Base-by-base conservation (phyloP, 345 rosid species). In the Eutrema yunnanense region DNA sequence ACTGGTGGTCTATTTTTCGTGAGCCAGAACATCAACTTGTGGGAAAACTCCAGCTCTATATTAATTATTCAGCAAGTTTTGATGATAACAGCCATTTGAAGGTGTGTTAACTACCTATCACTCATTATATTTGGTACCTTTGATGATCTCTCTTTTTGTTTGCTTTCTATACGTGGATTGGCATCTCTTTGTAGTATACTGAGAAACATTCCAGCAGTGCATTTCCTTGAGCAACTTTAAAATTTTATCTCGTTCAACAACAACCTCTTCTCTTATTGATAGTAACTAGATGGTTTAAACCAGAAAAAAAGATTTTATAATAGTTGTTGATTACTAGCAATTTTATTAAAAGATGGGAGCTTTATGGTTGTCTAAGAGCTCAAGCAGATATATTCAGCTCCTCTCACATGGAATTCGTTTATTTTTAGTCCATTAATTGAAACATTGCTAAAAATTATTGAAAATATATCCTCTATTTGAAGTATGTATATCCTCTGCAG, bases 21-120 rank as follows among this genome's bases (percentile, higher is more conserved):
- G 98, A 94, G 84, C 98, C 98, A 44, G 97, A 89, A 72, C 98
- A 94, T 77, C 95, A 91, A 73, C 86, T 76, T 52, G 89, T 86
- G 68, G 98, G 98, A 40, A 91, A 85, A 82, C 77, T 95, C 62
- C 99, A 95, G 80, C 87, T 95, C 40, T 85, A 83, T 69, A 82
- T 95, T 60, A 80, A 81, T 71, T 95, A 95, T 73, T 89, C 96
- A 67, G 90, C 92, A 40, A 89, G 85, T 81, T 82, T 86, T 44
- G 96, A 92, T 69, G 99, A 95, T 60, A 87, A 80, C 69, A 83
- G 81, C 84, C 84, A 86, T 72, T 85, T 79, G 70, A 94, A 91
- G 92, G 98, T 94, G 44, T 49, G 85, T 67, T 60, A 19, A 50
- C 61, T 13, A 61, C 48, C 62, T 50, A 53, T 46, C 48, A 36